Evolutionary conservation across 208 protist genomes (phyloP).

Genomic region (Sergeia podlipaevii): DNA sequence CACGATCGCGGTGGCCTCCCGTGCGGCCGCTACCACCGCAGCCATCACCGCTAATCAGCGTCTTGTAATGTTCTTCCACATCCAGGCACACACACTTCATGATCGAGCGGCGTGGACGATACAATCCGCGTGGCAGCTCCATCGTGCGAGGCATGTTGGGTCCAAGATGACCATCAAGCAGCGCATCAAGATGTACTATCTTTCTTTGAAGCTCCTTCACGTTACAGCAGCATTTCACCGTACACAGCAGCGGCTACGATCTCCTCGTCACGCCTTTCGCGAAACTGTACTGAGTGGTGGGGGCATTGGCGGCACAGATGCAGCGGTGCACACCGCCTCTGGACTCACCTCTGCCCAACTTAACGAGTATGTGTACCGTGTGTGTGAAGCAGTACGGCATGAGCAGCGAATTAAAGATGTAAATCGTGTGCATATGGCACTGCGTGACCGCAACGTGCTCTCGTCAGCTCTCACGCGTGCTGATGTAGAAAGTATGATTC

Average conservation of each 20-base stretch:
- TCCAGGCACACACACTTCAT: conserved; percentile 35
- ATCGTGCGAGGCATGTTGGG: conserved; percentile 19
- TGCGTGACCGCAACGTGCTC: conserved; percentile 31
- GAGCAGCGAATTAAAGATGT: conserved; percentile 58
- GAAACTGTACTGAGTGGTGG: no score
- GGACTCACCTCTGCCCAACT: conserved; percentile 45
- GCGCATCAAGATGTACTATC: conserved; percentile 17
- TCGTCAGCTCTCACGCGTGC: conserved; percentile 45
- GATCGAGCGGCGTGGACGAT: conserved; percentile 45
- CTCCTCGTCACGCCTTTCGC: conserved; percentile 26
- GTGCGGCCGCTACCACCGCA: conserved; percentile 19
- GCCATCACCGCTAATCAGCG: conserved; percentile 46
- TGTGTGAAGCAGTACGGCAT: conserved; percentile 30
- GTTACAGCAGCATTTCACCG: conserved; percentile 35
- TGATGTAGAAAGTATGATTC: conserved; percentile 46
- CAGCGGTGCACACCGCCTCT: conserved; percentile 32
- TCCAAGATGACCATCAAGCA: conserved; percentile 18
- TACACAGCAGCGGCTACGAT: conserved; percentile 33
- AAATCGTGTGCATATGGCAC: conserved; percentile 41
- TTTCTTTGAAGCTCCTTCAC: conserved; percentile 33
- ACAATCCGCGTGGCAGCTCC: conserved; percentile 48
- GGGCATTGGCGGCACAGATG: no score
- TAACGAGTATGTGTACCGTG: conserved; percentile 27
- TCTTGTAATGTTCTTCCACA: conserved; percentile 40
- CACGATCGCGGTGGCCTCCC: conserved; percentile 31